Evolutionary conservation across 495 filamentous ascomycete genomes (phyloP).

Genomic region (Tuber melanosporum): DNA sequence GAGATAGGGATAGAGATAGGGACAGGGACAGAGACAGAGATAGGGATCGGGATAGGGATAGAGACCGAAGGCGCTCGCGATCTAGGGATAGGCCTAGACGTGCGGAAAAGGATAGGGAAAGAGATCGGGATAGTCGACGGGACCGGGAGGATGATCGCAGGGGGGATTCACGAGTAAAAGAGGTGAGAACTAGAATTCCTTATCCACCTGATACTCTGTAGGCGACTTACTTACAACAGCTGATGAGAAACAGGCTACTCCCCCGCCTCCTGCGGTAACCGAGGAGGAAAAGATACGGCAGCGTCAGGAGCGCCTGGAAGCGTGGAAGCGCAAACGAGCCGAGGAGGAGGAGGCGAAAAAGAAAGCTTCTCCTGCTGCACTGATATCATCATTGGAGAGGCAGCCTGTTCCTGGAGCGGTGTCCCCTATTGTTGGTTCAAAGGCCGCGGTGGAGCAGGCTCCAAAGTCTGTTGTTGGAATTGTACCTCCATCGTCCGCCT

Average conservation of each 20-base stretch:
- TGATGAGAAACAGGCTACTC: conserved; percentile 55
- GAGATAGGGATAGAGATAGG: conserved; percentile 50
- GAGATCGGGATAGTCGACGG: conserved; percentile 46
- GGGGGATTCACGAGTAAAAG: conserved; percentile 63
- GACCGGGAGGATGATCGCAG: conserved; percentile 66
- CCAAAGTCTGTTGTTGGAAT: conserved; percentile 60
- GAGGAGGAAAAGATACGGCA: conserved; percentile 83
- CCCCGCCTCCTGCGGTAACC: conserved; percentile 53
- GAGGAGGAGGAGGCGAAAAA: conserved; percentile 73
- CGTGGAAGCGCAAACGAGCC: conserved; percentile 83
- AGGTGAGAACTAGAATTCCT: conserved; percentile 47
- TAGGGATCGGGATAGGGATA: conserved; percentile 50
- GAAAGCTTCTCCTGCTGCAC: conserved; percentile 55
- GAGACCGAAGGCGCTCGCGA: conserved; percentile 49
- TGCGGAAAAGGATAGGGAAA: conserved; percentile 49
- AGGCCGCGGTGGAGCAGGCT: conserved; percentile 50
- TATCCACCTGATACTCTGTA: conserved; percentile 46
- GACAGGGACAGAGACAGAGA: conserved; percentile 56
- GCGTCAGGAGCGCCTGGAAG: conserved; percentile 73
- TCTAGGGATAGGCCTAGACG: conserved; percentile 33
- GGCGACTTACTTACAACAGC: conserved; percentile 10
- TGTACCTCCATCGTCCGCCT: conserved; percentile 49
- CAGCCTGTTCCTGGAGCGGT: conserved; percentile 49
- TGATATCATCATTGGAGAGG: conserved; percentile 52
- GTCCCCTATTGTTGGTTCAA: conserved; percentile 47